Evolutionary conservation across 805 yeast species (phyloP).

Genomic region (Candida gorgasii): DNA sequence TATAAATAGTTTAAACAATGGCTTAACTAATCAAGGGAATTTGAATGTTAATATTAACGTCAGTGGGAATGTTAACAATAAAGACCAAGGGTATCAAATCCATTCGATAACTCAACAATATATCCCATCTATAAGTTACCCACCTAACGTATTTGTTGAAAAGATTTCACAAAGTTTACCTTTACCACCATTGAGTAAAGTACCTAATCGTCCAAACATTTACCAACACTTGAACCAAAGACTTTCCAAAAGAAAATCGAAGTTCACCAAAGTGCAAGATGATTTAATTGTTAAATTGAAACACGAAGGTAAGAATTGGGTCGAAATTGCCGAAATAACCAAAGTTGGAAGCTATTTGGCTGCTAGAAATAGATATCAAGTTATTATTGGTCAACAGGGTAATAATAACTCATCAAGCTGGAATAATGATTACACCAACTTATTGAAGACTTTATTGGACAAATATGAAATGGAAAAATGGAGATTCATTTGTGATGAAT

Average conservation of each 20-base stretch:
- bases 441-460: constrained; percentile 56
- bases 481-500: constrained; percentile 62
- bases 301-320: constrained; percentile 67
- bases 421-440: constrained; percentile 55
- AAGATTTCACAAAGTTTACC: constrained; percentile 30
- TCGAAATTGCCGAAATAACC: constrained; percentile 66
- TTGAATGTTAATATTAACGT: constrained; percentile 1
- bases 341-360: constrained; percentile 68
- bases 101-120: constrained; percentile 7
- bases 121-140: constrained; percentile 4
- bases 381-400: constrained; percentile 80
- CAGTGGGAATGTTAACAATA: constrained; percentile 3
- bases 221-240: constrained; percentile 44
- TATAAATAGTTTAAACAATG: constrained; percentile 3
- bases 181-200: constrained; percentile 49
- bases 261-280: constrained; percentile 70
- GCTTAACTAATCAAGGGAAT: neutral
- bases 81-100: constrained; percentile 3
- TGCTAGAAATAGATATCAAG: constrained; percentile 78
- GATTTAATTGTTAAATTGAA: constrained; percentile 61
- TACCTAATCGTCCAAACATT: constrained; percentile 45
- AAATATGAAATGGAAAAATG: constrained; percentile 73
- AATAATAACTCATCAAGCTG: constrained; percentile 64
- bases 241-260: constrained; percentile 62
- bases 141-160: constrained; percentile 8